A percentile compares a stretch with the other conserved stretches of the same genome.
Conservation (phyloP, 352 stramenopile species). For the Globisporangium solare region DNA sequence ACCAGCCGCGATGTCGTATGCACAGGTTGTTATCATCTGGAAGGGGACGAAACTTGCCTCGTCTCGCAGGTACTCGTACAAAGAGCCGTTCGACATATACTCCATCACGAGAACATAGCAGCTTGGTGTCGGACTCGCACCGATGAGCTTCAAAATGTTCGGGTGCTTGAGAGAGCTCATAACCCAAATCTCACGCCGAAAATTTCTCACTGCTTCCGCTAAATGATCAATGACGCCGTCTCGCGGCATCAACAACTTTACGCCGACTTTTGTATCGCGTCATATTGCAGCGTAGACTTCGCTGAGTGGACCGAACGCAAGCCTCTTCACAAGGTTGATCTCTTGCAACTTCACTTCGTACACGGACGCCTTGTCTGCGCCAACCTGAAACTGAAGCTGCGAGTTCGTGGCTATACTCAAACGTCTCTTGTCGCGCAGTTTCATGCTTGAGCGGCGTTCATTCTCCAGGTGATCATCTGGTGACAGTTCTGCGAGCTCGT, state of each 20-base stretch:
- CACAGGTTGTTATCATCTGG: constrained; percentile 52
- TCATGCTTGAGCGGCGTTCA: constrained; percentile 52
- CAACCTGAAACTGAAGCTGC: constrained; percentile 61
- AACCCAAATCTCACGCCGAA: constrained; percentile 78
- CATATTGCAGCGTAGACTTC: constrained; percentile 78
- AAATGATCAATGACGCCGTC: constrained; percentile 66
- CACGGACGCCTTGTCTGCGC: constrained; percentile 63
- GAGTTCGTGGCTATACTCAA: constrained; percentile 59
- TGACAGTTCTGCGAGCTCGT: constrained; percentile 49
- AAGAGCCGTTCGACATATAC: constrained; percentile 81
- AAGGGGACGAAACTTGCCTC: constrained; percentile 67
- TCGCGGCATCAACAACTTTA: constrained; percentile 73
- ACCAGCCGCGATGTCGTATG: constrained; percentile 57
- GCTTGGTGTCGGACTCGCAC: constrained; percentile 63
- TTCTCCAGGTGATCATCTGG: constrained; percentile 52
- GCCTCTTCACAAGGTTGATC: constrained; percentile 64
- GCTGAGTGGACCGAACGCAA: constrained; percentile 63
- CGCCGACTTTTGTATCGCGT: constrained; percentile 67
- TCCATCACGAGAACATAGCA: constrained; percentile 85
- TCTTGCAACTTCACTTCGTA: constrained; percentile 81
- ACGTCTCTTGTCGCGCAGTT: constrained; percentile 48
- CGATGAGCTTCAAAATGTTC: constrained; percentile 75
- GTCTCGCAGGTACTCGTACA: constrained; percentile 79
- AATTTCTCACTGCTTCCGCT: constrained; percentile 74
- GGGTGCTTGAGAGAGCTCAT: constrained; percentile 65